Evolutionary conservation across 148 eudicot species (phyloP), one percentile per base, ranked within the genome.

Genomic region (Talinum fruticosum): DNA sequence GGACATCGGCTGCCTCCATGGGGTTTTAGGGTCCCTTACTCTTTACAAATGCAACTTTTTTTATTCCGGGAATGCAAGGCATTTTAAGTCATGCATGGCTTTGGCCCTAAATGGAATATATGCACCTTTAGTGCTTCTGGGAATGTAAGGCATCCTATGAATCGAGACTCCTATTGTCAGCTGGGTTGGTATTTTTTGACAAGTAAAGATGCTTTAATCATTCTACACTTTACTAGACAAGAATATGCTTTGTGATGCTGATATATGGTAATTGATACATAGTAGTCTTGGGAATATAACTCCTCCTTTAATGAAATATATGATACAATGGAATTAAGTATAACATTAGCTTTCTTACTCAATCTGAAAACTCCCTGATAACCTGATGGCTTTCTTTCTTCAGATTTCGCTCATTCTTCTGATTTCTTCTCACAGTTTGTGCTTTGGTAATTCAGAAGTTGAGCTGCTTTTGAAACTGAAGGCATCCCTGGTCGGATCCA

Each of bases 381-480:
- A 72, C 79, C 15, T 61, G 14, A 37, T n/a, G n/a, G n/a, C n/a
- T n/a, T n/a, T n/a, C n/a, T 19, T 79, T 10, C 29, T 75, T 44
- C 76, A 70, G 21, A 14, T 75, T 30, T 49, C 69, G 21, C 28
- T 66, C 13, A 24, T 79, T 14, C 7, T 76, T 75, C 3, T 79
- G 21, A 5, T 79, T 0, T 26, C 54, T 51, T 71, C 74, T 53
- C 72, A 66, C 74, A 76, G 37, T 51, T 71, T 29, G 57, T 75
- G 77, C 79, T 71, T 36, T 65, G 69, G 32, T 26, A 21, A 51
- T 37, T 65, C 69, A 36, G 82, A 79, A 32, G 79, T 75, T 2
- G 76, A 83, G 8, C 73, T 83, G 21, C 77, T 79, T 6, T 54
- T 83, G 3, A 79, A 65, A 30, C n/a, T 79, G 18, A 83, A 83